phyloP scores from a whole-genome alignment of 106 monocot genomes.

The Dioscorea alata region DNA sequence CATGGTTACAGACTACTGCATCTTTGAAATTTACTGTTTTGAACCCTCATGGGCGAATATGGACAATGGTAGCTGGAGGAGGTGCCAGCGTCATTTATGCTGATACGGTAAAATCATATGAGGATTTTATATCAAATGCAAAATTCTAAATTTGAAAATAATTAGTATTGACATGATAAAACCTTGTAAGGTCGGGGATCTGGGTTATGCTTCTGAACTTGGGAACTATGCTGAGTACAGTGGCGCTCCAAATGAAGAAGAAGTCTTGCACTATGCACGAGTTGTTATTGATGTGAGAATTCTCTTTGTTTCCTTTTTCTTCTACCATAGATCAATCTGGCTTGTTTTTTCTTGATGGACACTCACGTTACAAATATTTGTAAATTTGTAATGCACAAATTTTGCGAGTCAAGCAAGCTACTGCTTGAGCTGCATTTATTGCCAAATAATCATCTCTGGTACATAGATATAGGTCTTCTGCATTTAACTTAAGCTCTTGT shows the following conservation, averaged over 20 bases:
- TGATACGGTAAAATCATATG: constrained; percentile 27
- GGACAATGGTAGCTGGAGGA: constrained; percentile 52
- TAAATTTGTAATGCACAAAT: too few species aligned
- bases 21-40: constrained; percentile 46
- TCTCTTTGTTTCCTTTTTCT: background rate
- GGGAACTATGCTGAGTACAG: constrained; percentile 42
- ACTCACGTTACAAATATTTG: too few species aligned
- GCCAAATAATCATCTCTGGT: too few species aligned
- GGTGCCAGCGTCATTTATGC: constrained; percentile 50
- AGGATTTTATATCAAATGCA: too few species aligned
- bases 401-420: too few species aligned
- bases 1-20: constrained; percentile 28
- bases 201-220: constrained; percentile 36
- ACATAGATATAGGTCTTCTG: too few species aligned
- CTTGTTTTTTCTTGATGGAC: too few species aligned
- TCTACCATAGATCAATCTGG: too few species aligned
- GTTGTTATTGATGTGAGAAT: constrained; percentile 32
- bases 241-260: constrained; percentile 38
- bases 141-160: too few species aligned
- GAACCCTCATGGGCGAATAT: constrained; percentile 41
- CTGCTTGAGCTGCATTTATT: too few species aligned
- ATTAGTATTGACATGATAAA: too few species aligned
- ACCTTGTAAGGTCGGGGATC: constrained; percentile 22
- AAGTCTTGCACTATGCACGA: constrained; percentile 37
- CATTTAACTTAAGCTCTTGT: too few species aligned